Percentiles rank a stretch among this genome's conserved stretches.
phyloP scores from a whole-genome alignment of 495 filamentous ascomycete genomes.

The Talaromyces adpressus region DNA sequence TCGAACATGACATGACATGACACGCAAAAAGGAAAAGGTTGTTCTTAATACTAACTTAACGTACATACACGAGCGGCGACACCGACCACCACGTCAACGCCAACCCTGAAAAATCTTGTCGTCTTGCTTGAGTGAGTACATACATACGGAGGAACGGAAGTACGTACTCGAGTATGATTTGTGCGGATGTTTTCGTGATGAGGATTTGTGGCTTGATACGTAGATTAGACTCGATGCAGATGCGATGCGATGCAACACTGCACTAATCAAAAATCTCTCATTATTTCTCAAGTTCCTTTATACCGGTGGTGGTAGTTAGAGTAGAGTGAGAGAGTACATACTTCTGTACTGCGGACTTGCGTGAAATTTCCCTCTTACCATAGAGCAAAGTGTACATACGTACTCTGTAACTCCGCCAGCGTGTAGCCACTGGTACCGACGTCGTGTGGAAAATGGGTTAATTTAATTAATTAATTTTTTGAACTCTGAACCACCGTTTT shows the following conservation, averaged over 20 bases:
- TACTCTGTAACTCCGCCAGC: not conserved
- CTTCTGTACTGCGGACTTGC: not conserved
- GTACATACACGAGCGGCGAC: not conserved
- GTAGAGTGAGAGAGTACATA: too few species aligned
- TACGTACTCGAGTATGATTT: not conserved
- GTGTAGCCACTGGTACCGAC: not conserved
- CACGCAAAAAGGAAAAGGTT: not conserved
- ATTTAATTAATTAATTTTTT: not conserved
- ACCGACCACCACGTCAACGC: not conserved
- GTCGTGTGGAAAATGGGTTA: not conserved
- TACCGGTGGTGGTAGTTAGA: too few species aligned
- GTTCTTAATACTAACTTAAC: not conserved
- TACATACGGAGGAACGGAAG: too few species aligned
- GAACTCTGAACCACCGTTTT: not conserved
- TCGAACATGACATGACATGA: not conserved
- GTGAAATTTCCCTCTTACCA: not conserved
- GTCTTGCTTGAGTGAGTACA: too few species aligned
- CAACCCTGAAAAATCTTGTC: not conserved
- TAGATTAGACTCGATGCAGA: not conserved
- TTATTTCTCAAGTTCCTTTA: not conserved
- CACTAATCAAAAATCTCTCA: not conserved
- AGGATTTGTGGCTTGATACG: not conserved
- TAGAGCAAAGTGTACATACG: not conserved
- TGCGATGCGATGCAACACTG: slow-evolving; percentile 1
- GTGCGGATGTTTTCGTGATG: not conserved